Evolutionary conservation across 225 moss, liverwort and hornwort genomes (phyloP).

Genomic region (Physcomitrium patens): DNA sequence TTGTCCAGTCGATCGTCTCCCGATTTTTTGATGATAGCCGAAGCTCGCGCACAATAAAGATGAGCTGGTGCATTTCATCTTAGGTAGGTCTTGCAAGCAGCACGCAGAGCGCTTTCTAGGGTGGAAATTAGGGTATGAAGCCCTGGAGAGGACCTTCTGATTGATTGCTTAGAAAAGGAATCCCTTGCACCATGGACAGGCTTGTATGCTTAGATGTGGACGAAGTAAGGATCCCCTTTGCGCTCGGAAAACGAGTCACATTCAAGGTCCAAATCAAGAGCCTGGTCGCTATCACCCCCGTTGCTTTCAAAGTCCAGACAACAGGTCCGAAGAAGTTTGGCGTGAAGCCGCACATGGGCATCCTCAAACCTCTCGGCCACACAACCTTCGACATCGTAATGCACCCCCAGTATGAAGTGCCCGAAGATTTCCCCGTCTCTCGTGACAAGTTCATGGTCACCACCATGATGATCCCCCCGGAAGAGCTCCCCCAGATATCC

Average conservation of each 20-base stretch:
- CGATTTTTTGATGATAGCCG: too few species aligned
- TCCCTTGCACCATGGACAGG: constrained; percentile 48
- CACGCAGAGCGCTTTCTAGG: too few species aligned
- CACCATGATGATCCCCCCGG: constrained; percentile 65
- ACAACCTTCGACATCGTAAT: constrained; percentile 64
- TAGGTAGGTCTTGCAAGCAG: too few species aligned
- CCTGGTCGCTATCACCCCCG: constrained; percentile 57
- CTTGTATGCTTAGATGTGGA: constrained; percentile 72
- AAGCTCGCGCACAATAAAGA: too few species aligned
- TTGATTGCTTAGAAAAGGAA: neutral
- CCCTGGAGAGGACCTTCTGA: neutral
- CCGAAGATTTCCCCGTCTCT: constrained; percentile 76
- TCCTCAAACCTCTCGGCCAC: constrained; percentile 66
- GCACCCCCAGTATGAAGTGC: constrained; percentile 67
- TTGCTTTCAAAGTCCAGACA: constrained; percentile 93
- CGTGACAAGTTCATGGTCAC: constrained; percentile 80
- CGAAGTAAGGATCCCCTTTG: constrained; percentile 73
- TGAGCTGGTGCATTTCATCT: too few species aligned
- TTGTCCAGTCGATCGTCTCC: too few species aligned
- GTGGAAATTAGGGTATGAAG: constrained; percentile 17
- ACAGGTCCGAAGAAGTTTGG: constrained; percentile 77
- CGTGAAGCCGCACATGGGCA: constrained; percentile 79
- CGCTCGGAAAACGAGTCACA: constrained; percentile 63
- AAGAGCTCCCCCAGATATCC: constrained; percentile 30
- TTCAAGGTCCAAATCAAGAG: constrained; percentile 69